A percentile compares a stretch with the other conserved stretches of the same genome.
Conservation (phyloP, 768 basidiomycete genomes). For the Mycena venus region DNA sequence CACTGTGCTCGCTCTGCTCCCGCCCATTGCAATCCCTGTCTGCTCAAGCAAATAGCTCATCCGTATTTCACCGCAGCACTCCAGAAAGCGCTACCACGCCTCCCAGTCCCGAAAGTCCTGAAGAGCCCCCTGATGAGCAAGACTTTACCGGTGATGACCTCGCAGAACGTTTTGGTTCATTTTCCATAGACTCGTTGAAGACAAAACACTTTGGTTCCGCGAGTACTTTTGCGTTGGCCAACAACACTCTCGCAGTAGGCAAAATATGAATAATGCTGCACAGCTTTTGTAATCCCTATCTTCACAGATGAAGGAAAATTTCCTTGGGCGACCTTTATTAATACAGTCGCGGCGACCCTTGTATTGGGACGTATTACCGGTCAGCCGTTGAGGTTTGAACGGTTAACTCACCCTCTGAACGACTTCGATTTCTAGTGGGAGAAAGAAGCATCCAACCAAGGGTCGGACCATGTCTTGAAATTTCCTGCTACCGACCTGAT, state of each 20-base stretch:
- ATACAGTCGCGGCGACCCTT: slow-evolving; percentile 15
- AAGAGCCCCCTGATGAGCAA: neutral
- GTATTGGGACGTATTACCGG: slow-evolving; percentile 29
- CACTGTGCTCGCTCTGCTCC: neutral
- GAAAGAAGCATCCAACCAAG: slow-evolving; percentile 38
- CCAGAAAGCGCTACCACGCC: too few species aligned
- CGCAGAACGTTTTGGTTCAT: neutral
- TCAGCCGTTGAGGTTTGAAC: slow-evolving; percentile 32
- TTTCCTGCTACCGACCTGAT: slow-evolving; percentile 68
- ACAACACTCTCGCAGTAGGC: slow-evolving; percentile 53
- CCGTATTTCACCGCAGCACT: neutral
- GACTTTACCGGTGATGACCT: neutral
- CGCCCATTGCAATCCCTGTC: slow-evolving; percentile 46
- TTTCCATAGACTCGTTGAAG: neutral
- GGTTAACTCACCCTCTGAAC: neutral
- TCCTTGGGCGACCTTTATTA: neutral
- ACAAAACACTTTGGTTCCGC: slow-evolving; percentile 54
- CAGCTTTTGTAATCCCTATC: too few species aligned
- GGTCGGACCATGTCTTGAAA: slow-evolving; percentile 46
- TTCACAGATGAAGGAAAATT: too few species aligned
- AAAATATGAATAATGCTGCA: too few species aligned
- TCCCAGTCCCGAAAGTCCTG: neutral
- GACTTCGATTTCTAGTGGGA: slow-evolving; percentile 51
- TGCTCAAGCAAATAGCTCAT: slow-evolving; percentile 40
- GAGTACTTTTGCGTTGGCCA: slow-evolving; percentile 57